Evolutionary conservation across 345 rosid species (phyloP), one percentile per base, ranked within the genome.

Genomic region (Populus euphratica): DNA sequence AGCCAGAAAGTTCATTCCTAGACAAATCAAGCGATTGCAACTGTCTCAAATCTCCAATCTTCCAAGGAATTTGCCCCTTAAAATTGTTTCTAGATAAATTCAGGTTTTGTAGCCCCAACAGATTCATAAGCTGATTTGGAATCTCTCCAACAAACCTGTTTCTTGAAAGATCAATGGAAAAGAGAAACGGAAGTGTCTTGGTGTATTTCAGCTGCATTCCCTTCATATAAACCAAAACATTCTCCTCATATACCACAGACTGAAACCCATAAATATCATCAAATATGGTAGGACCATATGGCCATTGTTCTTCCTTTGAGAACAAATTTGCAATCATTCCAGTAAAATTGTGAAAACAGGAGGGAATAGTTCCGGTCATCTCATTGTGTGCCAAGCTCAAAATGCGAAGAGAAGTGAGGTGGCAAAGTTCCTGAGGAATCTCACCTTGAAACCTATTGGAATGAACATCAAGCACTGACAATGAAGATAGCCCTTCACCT

Each of bases 1-100:
- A 13, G 43, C 93, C 93, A 4, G 88, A 61, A 12, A 89, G 71
- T 0, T 69, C 0, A 52, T 86, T 89, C 54, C 13, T 0, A 11
- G 89, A 86, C 44, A 89, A 81, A 79, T 87, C 92, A 9, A 88
- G 83, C 31, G 79, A 47, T 80, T 84, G 82, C 84, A 88, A 76
- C 74, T 21, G 56, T 52, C 69, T 23, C 29, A 87, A 71, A 7
- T 76, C 68, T 6, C 84, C 81, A 2, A 87, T 56, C 1, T 72
- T 78, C 69, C 31, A 80, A 2, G 89, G 79, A 31, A 88, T 83
- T 38, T 73, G 69, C 54, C 87, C 85, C 6, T 11, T 47, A 10
- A 89, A 78, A 59, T 65, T 75, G 82, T 12, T 74, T 23, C 56
- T 14, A 1, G 90, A 87, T 54, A 87, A 12, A 78, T 87, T 81